Percentiles rank a stretch among this genome's conserved stretches.
These are phyloP conservation scores for Chondrostereum purpureum DNA, from an alignment of 1,284 basidiomycete species.

Conservation along the genomic window DNA sequence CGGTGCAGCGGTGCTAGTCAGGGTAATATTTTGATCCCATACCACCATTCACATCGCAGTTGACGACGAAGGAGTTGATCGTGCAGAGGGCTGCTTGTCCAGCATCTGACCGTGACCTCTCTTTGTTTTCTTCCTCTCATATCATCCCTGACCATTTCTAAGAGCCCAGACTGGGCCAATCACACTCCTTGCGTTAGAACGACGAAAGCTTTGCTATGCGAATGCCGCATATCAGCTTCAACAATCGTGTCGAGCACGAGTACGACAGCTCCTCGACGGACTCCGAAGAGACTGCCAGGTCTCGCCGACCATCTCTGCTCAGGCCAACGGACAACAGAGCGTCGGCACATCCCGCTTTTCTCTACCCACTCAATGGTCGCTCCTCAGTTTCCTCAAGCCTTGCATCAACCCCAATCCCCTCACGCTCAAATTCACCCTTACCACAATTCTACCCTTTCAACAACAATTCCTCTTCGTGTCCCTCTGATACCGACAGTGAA, in stretches of 20 bases:
- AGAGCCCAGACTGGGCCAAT: neutral
- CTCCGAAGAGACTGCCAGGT: neutral
- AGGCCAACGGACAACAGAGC: constrained; percentile 16
- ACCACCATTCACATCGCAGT: no score
- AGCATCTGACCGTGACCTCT: neutral
- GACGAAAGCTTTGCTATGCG: neutral
- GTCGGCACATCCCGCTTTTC: constrained; percentile 27
- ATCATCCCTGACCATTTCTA: neutral
- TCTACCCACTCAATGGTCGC: constrained; percentile 24
- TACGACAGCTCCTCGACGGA: constrained; percentile 3
- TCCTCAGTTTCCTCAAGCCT: constrained; percentile 35
- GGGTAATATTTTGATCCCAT: no score
- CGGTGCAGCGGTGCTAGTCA: no score
- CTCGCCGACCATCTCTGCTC: constrained; percentile 12
- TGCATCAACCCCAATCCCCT: constrained; percentile 36
- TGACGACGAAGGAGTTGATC: no score
- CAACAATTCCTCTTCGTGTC: constrained; percentile 40
- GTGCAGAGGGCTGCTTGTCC: neutral
- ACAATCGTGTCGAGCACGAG: neutral
- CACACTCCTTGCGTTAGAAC: neutral
- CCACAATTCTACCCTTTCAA: constrained; percentile 34
- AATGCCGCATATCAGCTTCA: neutral
- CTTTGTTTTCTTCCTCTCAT: neutral
- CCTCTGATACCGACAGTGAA: constrained; percentile 64
- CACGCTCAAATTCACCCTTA: constrained; percentile 42